Conservation (phyloP, 2,329 filamentous ascomycete species). For the Aspergillus uvarum region DNA sequence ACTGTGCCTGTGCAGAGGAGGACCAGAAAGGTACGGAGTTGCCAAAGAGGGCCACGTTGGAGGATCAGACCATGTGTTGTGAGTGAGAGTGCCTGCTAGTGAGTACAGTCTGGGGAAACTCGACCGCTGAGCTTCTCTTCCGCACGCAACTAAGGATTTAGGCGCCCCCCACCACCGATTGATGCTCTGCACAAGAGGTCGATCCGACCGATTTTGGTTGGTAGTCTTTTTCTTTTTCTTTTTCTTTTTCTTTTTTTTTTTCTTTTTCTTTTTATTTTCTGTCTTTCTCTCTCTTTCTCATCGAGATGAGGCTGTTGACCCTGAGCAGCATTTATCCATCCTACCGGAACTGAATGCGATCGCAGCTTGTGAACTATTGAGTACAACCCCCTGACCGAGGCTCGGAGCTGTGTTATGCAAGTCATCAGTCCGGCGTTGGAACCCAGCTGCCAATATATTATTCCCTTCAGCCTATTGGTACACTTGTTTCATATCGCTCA, state of each 20-base stretch:
- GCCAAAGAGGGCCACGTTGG: constrained; percentile 23
- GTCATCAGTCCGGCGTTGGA: background rate
- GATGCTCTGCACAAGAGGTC: background rate
- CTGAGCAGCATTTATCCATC: background rate
- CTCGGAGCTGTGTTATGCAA: background rate
- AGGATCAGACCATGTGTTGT: constrained; percentile 20
- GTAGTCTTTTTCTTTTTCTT: background rate
- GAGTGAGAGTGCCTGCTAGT: too few species aligned
- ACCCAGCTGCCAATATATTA: background rate
- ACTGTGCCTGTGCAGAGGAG: background rate
- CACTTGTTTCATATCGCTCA: constrained; percentile 2
- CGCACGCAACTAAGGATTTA: background rate
- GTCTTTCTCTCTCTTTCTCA: background rate
- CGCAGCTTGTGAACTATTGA: background rate
- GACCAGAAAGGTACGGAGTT: constrained; percentile 5
- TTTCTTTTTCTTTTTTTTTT: background rate
- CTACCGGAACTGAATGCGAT: background rate
- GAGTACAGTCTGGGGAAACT: constrained; percentile 20
- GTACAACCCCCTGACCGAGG: background rate
- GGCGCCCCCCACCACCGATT: background rate
- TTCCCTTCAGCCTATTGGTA: background rate
- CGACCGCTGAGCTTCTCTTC: too few species aligned
- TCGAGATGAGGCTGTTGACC: background rate
- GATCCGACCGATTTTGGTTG: background rate
- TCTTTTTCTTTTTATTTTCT: background rate